Evolutionary conservation across 768 basidiomycete species (phyloP), one percentile per base, ranked within the genome.

Genomic region (Dioszegia crocea): DNA sequence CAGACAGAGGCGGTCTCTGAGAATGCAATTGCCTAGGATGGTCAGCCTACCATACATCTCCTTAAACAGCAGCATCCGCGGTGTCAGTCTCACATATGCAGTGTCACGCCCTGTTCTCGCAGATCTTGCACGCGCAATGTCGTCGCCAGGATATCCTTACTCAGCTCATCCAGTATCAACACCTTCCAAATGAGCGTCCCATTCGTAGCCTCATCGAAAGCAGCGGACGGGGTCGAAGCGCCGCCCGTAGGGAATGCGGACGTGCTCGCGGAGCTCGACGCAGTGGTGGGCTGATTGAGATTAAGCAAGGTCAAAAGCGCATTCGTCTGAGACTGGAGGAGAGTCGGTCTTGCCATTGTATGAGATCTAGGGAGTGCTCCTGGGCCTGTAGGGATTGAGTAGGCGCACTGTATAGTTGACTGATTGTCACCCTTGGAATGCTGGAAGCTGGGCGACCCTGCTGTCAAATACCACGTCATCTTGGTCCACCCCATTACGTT

Each of bases 81-180:
- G n/a, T n/a, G n/a, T n/a, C n/a, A n/a, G n/a, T n/a, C 90, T 68
- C 80, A 97, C 93, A 98, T 91, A 79, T 99, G 96, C 59, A 99
- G 82, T 9, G 96, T 99, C 40, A 99, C 92, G 30, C 96, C 96
- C 48, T 90, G 89, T 70, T 98, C 94, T 56, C 96, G 84, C 62
- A 99, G 81, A 79, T 98, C 96, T 77, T 97, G 93, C 6, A 99
- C 96, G 54, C 93, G 85, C 64, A 99, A 79, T 19, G 91, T 88
- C 0, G 94, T 98, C 16, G 96, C 96, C 36, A 99, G 82, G 21
- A 98, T 86, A 75, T 98, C 96, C 76, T 98, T 96, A 23, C 91
- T 94, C 67, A 88, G 84, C 71, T 96, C 91, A 77, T 99, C 96
- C 55, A 99, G 80, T 1, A 99, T 87, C 10, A 99, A 80, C 14